phyloP scores from a whole-genome alignment of 1,284 basidiomycete genomes.

The Singerocomus inundabilis region DNA sequence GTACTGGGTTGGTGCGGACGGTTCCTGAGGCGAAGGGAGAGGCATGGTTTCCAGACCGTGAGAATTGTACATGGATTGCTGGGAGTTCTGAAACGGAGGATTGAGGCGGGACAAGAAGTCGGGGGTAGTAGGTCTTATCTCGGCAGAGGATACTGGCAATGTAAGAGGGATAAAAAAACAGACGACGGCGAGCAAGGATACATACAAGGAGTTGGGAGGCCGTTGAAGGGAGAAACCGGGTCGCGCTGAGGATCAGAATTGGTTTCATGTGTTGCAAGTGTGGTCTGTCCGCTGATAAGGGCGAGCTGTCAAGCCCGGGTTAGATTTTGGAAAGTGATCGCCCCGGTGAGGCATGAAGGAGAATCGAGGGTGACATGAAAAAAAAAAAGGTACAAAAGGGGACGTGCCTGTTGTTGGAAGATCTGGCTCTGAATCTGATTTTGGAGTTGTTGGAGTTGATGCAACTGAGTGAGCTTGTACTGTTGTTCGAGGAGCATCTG shows the following conservation, averaged over 20 bases:
- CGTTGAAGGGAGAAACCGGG: conserved; percentile 45
- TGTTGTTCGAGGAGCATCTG: conserved; percentile 58
- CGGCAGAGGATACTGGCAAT: conserved; percentile 55
- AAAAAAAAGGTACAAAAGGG: not conserved
- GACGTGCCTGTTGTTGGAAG: conserved; percentile 75
- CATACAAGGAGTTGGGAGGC: conserved; percentile 72
- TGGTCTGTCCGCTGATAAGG: conserved; percentile 57
- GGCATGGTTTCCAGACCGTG: conserved; percentile 20
- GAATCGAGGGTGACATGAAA: conserved; percentile 1
- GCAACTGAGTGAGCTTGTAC: conserved; percentile 68
- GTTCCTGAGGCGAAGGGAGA: conserved; percentile 31
- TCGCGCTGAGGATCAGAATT: conserved; percentile 39
- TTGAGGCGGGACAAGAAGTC: conserved; percentile 67
- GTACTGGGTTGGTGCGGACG: conserved; percentile 26
- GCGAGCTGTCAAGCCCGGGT: conserved; percentile 53
- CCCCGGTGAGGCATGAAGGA: not conserved
- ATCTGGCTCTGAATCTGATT: conserved; percentile 82
- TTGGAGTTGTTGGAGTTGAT: conserved; percentile 75
- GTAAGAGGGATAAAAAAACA: conserved; percentile 5
- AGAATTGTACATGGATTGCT: conserved; percentile 26
- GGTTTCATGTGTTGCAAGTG: conserved; percentile 35
- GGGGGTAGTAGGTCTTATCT: conserved; percentile 58
- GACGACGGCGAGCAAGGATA: conserved; percentile 13
- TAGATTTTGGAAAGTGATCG: conserved; percentile 15
- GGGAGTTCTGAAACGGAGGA: conserved; percentile 41